phyloP scores from a whole-genome alignment of 2,329 filamentous ascomycete species.

The Emergomyces africanus region DNA sequence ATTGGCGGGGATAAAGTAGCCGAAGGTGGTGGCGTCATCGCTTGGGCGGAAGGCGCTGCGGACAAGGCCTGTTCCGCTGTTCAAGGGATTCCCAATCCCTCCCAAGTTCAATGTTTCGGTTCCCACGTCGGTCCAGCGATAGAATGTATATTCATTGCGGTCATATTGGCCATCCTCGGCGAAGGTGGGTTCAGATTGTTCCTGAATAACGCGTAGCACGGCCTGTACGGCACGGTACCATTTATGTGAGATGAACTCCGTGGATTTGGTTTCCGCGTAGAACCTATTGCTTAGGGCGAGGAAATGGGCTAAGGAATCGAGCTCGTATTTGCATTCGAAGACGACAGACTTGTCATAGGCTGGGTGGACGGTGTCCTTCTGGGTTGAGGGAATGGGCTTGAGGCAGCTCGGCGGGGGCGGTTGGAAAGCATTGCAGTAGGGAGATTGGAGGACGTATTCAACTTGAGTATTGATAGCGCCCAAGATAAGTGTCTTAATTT shows the following conservation, averaged over 20 bases:
- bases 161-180: constrained; percentile 52
- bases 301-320: constrained; percentile 90
- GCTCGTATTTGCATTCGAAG: constrained; percentile 98
- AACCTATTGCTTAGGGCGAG: constrained; percentile 78
- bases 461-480: constrained; percentile 94
- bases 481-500: constrained; percentile 66
- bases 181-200: constrained; percentile 75
- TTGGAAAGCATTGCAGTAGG: constrained; percentile 98
- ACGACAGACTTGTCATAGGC: constrained; percentile 71
- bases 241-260: constrained; percentile 61
- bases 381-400: constrained; percentile 58
- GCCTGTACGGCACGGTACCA: constrained; percentile 71
- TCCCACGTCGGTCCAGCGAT: constrained; percentile 62
- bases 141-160: constrained; percentile 77
- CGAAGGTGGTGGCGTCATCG: constrained; percentile 87
- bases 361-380: constrained; percentile 75
- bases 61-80: constrained; percentile 68
- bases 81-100: constrained; percentile 85
- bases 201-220: constrained; percentile 58
- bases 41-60: constrained; percentile 89
- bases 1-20: constrained; percentile 90
- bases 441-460: constrained; percentile 86
- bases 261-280: constrained; percentile 63
- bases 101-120: constrained; percentile 79
- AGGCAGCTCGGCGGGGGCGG: constrained; percentile 76